Evolutionary conservation across 805 yeast species (phyloP).

Genomic region (Spathaspora gorwiae): DNA sequence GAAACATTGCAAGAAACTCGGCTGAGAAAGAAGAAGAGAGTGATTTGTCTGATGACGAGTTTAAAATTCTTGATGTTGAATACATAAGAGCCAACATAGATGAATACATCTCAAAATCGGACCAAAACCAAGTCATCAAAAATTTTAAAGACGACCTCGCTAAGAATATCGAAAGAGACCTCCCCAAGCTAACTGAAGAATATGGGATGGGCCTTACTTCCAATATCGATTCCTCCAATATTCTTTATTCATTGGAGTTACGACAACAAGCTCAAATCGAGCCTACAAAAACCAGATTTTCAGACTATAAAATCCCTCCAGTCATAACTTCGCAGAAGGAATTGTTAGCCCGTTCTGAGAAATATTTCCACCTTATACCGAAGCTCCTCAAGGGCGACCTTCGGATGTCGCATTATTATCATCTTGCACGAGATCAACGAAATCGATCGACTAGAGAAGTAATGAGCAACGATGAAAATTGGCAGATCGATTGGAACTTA

Average conservation of each 20-base stretch:
- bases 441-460: constrained; percentile 36
- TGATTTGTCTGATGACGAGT: no score
- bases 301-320: constrained; percentile 13
- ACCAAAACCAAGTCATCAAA: no score
- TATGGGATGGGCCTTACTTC: not conserved
- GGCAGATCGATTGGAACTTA: constrained; percentile 39
- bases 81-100: no score
- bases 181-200: no score
- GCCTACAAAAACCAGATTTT: not conserved
- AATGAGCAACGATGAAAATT: constrained; percentile 45
- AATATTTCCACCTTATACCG: constrained; percentile 30
- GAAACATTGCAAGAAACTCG: no score
- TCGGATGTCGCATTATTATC: constrained; percentile 45
- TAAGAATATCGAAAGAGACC: no score
- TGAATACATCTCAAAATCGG: no score
- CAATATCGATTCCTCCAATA: constrained; percentile 1
- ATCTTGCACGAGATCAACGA: constrained; percentile 41
- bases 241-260: constrained; percentile 6
- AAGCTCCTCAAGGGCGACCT: constrained; percentile 39
- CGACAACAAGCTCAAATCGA: constrained; percentile 8
- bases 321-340: constrained; percentile 26
- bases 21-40: no score
- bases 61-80: no score
- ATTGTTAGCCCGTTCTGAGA: constrained; percentile 22
- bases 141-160: no score